These are phyloP conservation scores for Adansonia digitata DNA, from an alignment of 345 rosid genomes.

Conservation along the genomic window DNA sequence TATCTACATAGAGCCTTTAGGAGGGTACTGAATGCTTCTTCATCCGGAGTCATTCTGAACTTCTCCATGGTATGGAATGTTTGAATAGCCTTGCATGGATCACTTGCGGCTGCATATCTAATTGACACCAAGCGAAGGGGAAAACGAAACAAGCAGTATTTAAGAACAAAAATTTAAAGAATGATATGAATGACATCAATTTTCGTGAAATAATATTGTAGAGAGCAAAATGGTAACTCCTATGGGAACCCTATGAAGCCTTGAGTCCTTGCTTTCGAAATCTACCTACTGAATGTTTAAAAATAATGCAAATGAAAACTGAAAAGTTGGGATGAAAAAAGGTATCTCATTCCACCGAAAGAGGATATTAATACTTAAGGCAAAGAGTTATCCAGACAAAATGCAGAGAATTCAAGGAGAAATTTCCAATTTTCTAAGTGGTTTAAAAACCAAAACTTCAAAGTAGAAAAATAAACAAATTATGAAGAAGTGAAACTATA, in stretches of 20 bases:
- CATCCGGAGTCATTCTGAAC: conserved; percentile 64
- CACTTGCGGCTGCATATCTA: conserved; percentile 81
- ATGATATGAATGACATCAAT: background rate
- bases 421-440: background rate
- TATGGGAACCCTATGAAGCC: background rate
- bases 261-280: background rate
- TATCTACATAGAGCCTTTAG: conserved; percentile 55
- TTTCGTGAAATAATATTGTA: background rate
- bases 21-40: conserved; percentile 62
- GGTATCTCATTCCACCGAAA: background rate
- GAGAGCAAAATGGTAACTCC: background rate
- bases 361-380: background rate
- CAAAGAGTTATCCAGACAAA: background rate
- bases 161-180: conserved; percentile 12
- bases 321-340: background rate
- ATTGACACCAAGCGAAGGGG: conserved; percentile 3
- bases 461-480: conserved; percentile 2
- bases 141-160: background rate
- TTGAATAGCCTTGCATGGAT: conserved; percentile 63
- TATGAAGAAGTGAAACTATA: background rate
- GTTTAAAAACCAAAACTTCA: background rate
- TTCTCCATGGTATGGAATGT: conserved; percentile 71
- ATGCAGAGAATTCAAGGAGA: background rate
- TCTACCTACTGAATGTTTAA: background rate
- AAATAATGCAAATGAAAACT: background rate